Evolutionary conservation across 2,329 filamentous ascomycete genomes (phyloP), one percentile per base, ranked within the genome.

Genomic region (Volutella citrinella): DNA sequence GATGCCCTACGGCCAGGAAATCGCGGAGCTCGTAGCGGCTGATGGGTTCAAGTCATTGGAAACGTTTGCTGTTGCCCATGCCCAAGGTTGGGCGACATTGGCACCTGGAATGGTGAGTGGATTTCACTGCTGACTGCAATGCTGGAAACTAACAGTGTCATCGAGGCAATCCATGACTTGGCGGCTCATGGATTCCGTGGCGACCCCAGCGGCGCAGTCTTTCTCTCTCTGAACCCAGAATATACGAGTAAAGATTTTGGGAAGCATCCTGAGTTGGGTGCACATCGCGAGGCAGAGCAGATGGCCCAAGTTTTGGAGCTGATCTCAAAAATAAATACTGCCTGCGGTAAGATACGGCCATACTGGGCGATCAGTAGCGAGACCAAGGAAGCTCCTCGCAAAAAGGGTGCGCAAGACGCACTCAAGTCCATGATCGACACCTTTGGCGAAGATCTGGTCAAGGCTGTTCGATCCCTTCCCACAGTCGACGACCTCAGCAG

Each of bases 161-260:
- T 20, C 19, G 14, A 59, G 55, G 52, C 52, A 11, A 36, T 59
- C 2, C 60, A 48, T 40, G 49, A 63, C 12, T 51, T 55, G 17
- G 28, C 40, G 3, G 41, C 43, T 1, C 40, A 45, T 1, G 28
- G 26, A 0, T 53, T 55, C 7, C 35, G 35, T 3, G 36, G 37
- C 5, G 12, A 40, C 1, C 51, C 54, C 0, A 38, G 36, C 0
- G 54, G 54, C 1, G 31, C 31, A 3, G 47, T 58, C 1, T 47
- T 63, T 16, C 19, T 60, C 6, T 51, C 43, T 4, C 29, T 51
- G 2, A 38, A 44, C 6, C 56, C 57, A 1, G 47, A 55, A 10
- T 54, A 49, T 27, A 52, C 48, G 2, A 32, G 52, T 9, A 34
- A 29, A 4, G 46, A 54, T 7, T 31, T 26, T n/a, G 19, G 17